phyloP scores from a whole-genome alignment of 176 grass and related monocot species.

The Avena eriantha region DNA sequence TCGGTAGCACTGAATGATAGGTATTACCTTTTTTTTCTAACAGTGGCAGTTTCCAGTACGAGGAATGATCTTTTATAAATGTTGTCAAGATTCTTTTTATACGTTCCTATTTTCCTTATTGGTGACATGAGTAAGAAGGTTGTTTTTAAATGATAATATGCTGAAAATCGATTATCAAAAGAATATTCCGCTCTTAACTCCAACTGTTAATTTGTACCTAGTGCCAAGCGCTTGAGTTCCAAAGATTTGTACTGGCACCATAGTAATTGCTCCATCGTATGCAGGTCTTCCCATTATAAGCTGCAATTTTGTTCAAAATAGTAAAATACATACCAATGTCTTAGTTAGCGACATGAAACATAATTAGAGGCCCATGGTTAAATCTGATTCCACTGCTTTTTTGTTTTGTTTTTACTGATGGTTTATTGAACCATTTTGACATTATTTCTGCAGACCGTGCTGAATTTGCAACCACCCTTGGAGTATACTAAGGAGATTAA shows the following conservation, averaged over 20 bases:
- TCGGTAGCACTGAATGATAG: background rate
- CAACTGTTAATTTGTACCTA: slow-evolving; percentile 15
- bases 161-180: background rate
- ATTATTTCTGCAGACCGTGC: slow-evolving; percentile 72
- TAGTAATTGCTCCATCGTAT: slow-evolving; percentile 6
- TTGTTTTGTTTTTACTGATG: slow-evolving; percentile 29
- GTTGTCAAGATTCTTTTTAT: background rate
- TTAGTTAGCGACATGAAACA: background rate
- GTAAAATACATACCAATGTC: background rate
- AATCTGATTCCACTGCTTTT: background rate
- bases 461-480: slow-evolving; percentile 95
- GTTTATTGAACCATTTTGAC: slow-evolving; percentile 24
- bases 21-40: background rate
- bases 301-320: slow-evolving; percentile 1
- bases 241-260: background rate
- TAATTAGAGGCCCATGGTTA: slow-evolving; percentile 23
- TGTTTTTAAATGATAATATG: background rate
- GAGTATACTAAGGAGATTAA: slow-evolving; percentile 93
- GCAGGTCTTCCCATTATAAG: background rate
- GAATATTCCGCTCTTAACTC: background rate
- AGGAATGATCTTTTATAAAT: background rate
- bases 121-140: background rate
- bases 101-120: slow-evolving; percentile 22
- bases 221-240: background rate
- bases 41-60: background rate